Percentiles rank a stretch among this genome's conserved stretches.
Conservation (phyloP, 139 green algal genomes). For the Auxenochlorella protothecoides region DNA sequence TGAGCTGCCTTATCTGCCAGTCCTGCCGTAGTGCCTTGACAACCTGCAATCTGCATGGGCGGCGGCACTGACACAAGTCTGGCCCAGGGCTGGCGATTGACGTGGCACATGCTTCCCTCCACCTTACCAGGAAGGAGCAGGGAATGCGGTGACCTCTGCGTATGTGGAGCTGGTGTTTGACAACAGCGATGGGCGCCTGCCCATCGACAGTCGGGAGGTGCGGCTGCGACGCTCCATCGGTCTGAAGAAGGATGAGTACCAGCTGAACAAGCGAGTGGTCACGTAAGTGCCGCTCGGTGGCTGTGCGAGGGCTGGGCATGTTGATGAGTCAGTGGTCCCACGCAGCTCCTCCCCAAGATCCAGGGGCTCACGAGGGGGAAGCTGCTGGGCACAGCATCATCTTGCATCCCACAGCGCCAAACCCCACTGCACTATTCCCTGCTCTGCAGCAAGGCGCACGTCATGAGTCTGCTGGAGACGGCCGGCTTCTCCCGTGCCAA, state of each 20-base stretch:
- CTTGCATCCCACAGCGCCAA: neutral
- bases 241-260: conserved; percentile 94
- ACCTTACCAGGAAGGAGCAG: conserved; percentile 79
- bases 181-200: conserved; percentile 88
- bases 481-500: conserved; percentile 93
- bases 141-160: conserved; percentile 69
- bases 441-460: conserved; percentile 71
- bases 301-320: neutral
- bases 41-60: too few species aligned
- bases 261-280: conserved; percentile 87
- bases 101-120: neutral
- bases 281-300: conserved; percentile 31
- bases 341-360: too few species aligned
- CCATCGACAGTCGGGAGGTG: conserved; percentile 71
- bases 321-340: neutral
- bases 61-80: too few species aligned
- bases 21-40: too few species aligned
- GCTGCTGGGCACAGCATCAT: neutral
- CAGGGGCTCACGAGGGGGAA: neutral
- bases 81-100: neutral
- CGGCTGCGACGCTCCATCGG: conserved; percentile 80
- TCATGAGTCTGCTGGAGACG: conserved; percentile 91
- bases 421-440: neutral
- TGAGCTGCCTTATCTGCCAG: too few species aligned
- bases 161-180: conserved; percentile 98